Percentiles rank a stretch among this genome's conserved stretches.
Evolutionary conservation across 306 rosid genomes (phyloP).

Genomic region (Alnus rubra): DNA sequence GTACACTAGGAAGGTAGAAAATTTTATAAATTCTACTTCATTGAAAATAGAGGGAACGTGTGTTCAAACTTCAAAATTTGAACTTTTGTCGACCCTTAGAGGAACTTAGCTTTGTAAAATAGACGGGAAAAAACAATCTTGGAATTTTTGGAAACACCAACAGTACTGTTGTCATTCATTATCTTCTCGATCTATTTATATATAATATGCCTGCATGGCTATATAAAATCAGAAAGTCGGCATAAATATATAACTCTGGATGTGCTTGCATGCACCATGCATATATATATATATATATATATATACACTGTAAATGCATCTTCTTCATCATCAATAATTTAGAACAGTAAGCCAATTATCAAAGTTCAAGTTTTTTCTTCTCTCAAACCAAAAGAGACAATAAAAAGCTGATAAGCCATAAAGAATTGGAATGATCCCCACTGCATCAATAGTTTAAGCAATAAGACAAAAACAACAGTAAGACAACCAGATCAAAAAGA

Average conservation of each 20-base stretch:
- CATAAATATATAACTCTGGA: neutral
- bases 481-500: slow-evolving; percentile 56
- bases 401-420: neutral
- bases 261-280: slow-evolving; percentile 22
- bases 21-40: too few species aligned
- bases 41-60: too few species aligned
- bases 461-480: slow-evolving; percentile 42
- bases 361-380: slow-evolving; percentile 19
- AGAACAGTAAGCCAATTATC: slow-evolving; percentile 22
- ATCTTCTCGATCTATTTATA: too few species aligned
- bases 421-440: neutral
- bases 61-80: too few species aligned
- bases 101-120: too few species aligned
- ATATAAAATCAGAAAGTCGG: neutral
- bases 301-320: too few species aligned
- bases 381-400: slow-evolving; percentile 13
- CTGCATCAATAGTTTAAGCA: slow-evolving; percentile 14
- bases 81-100: too few species aligned
- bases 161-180: neutral
- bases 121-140: too few species aligned
- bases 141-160: neutral
- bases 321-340: neutral
- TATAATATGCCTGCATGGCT: neutral
- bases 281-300: slow-evolving; percentile 10
- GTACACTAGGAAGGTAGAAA: neutral